These are phyloP conservation scores for Aspergillus felis DNA, from an alignment of 2,329 filamentous ascomycete species.

Conservation along the genomic window DNA sequence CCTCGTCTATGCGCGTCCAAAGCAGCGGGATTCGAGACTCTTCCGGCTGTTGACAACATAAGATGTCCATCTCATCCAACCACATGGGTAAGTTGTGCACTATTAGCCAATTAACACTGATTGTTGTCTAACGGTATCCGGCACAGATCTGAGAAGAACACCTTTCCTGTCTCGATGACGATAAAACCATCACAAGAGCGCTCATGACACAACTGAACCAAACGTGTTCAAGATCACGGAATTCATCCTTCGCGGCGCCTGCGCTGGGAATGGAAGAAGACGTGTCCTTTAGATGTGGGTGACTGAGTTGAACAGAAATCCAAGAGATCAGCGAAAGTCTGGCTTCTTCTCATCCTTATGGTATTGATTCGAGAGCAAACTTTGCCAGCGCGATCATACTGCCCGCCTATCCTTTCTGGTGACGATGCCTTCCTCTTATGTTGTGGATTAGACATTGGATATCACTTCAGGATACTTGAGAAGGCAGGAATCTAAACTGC, in stretches of 20 bases:
- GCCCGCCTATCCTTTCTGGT: background rate
- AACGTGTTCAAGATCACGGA: constrained; percentile 22
- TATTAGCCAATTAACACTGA: background rate
- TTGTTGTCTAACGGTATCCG: background rate
- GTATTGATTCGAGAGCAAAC: background rate
- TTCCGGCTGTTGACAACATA: background rate
- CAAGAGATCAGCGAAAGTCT: constrained; percentile 31
- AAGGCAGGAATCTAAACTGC: background rate
- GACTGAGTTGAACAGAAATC: constrained; percentile 50
- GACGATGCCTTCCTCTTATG: background rate
- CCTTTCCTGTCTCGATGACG: constrained; percentile 37
- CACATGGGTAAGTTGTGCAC: background rate
- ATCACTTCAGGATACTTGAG: background rate
- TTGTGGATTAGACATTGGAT: background rate
- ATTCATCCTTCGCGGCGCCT: constrained; percentile 31
- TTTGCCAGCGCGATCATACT: background rate
- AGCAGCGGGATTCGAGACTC: background rate
- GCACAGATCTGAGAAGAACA: constrained; percentile 8
- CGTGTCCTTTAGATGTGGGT: constrained; percentile 26
- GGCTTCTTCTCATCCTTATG: background rate
- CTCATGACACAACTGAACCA: constrained; percentile 31
- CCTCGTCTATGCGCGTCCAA: background rate
- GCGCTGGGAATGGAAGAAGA: constrained; percentile 35
- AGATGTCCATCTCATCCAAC: background rate
- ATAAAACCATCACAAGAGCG: constrained; percentile 36